Conservation (phyloP, 371 early-diverging fungal species). For the Gilbertella persicaria region DNA sequence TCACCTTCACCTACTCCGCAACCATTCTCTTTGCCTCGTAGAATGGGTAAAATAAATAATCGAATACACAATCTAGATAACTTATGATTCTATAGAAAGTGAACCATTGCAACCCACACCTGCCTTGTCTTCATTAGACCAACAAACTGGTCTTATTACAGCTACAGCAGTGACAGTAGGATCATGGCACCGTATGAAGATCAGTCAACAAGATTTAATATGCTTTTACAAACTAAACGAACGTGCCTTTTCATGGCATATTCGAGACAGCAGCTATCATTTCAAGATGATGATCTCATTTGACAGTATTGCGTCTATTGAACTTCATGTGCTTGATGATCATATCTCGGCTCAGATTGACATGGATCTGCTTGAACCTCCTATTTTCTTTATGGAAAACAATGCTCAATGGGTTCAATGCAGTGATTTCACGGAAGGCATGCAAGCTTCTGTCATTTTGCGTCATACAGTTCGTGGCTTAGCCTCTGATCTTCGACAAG, state of each 20-base stretch:
- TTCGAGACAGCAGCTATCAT: conserved; percentile 64
- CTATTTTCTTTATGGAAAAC: conserved; percentile 67
- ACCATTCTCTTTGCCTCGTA: conserved; percentile 9
- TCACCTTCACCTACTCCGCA: conserved; percentile 30
- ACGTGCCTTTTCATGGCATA: conserved; percentile 70
- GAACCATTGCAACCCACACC: conserved; percentile 11
- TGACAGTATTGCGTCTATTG: conserved; percentile 35
- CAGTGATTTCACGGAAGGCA: conserved; percentile 78
- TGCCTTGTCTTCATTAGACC: neutral
- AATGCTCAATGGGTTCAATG: conserved; percentile 62
- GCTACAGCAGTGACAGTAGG: conserved; percentile 69
- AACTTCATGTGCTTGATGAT: conserved; percentile 37
- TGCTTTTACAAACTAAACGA: conserved; percentile 58
- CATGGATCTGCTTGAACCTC: conserved; percentile 60
- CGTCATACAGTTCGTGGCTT: conserved; percentile 68
- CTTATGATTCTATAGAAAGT: conserved; percentile 14
- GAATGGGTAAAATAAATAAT: conserved; percentile 15
- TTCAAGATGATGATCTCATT: conserved; percentile 72
- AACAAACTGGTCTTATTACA: conserved; percentile 24
- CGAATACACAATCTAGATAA: neutral
- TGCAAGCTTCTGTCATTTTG: conserved; percentile 67
- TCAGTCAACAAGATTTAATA: conserved; percentile 57
- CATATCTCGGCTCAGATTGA: conserved; percentile 55
- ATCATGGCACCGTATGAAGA: conserved; percentile 77
- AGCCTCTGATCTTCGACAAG: conserved; percentile 53